phyloP scores from a whole-genome alignment of 768 basidiomycete species.

The Mycena epipterygia region DNA sequence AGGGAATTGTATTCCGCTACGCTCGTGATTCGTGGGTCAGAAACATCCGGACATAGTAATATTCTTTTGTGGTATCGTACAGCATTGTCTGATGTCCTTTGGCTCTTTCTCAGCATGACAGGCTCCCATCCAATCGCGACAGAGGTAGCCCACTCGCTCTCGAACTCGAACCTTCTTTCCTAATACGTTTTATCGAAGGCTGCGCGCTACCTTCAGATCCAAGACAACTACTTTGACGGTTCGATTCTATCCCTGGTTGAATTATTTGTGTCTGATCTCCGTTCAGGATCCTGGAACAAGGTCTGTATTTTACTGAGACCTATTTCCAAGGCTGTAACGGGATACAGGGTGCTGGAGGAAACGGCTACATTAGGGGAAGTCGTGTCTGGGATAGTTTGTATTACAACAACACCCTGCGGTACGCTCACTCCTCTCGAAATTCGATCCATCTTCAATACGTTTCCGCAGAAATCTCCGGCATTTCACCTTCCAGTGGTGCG shows the following conservation, averaged over 20 bases:
- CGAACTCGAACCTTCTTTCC: no score
- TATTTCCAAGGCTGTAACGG: no score
- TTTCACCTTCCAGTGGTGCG: constrained; percentile 33
- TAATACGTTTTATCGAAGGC: no score
- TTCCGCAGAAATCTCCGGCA: constrained; percentile 26
- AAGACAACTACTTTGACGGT: constrained; percentile 35
- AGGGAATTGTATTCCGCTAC: constrained; percentile 28
- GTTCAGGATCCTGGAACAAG: constrained; percentile 32
- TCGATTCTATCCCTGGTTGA: not conserved
- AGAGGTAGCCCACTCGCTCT: no score
- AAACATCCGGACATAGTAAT: constrained; percentile 23
- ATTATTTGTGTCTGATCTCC: not conserved
- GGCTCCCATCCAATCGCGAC: no score
- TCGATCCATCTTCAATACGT: not conserved
- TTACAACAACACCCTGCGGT: constrained; percentile 30
- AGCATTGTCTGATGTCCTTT: no score
- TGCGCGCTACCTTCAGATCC: constrained; percentile 32
- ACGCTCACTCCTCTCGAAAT: not conserved
- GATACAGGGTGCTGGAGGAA: constrained; percentile 32
- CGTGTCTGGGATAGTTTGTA: constrained; percentile 35
- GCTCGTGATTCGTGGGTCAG: constrained; percentile 27
- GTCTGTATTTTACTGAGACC: not conserved
- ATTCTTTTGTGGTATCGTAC: no score
- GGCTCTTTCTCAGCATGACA: no score
- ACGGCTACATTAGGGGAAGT: constrained; percentile 30